Percentiles rank a stretch among this genome's conserved stretches.
Conservation (phyloP, 2,329 filamentous ascomycete species). For the Pseudopyricularia javanii region DNA sequence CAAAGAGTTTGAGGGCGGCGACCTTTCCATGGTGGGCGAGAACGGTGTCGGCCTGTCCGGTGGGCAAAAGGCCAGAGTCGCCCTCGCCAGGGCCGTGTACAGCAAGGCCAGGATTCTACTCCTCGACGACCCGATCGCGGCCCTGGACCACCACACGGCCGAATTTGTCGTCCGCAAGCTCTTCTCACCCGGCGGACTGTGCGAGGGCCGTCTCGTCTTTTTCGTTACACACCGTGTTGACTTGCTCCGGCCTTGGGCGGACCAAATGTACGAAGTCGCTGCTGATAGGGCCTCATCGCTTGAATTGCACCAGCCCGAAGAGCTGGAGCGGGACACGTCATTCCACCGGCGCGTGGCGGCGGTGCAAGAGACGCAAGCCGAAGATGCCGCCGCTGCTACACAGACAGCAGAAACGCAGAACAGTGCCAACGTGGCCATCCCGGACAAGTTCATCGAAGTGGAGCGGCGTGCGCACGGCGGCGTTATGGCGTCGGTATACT, state of each 20-base stretch:
- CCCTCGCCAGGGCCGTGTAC: conserved; percentile 32
- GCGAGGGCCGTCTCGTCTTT: conserved; percentile 55
- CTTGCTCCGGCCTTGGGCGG: conserved; percentile 59
- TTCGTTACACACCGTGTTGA: conserved; percentile 74
- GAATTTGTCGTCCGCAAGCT: conserved; percentile 38
- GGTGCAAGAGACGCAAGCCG: conserved; percentile 4
- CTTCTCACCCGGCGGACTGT: conserved; percentile 25
- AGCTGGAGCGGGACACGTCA: conserved; percentile 24
- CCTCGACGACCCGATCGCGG: conserved; percentile 37
- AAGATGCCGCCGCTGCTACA: conserved; percentile 5
- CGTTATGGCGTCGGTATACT: conserved; percentile 66
- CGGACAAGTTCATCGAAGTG: conserved; percentile 69
- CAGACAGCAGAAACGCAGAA: conserved; percentile 19
- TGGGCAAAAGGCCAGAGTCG: conserved; percentile 31
- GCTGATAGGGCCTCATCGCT: conserved; percentile 35
- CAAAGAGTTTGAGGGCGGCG: conserved; percentile 26
- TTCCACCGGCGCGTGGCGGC: conserved; percentile 23
- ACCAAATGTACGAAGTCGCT: conserved; percentile 60
- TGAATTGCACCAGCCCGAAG: conserved; percentile 6
- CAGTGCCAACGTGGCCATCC: conserved; percentile 37
- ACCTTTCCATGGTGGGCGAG: conserved; percentile 28
- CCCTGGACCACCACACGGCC: conserved; percentile 28
- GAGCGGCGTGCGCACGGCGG: conserved; percentile 64
- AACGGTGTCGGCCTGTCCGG: conserved; percentile 30
- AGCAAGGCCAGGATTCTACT: conserved; percentile 29